Base-by-base conservation (phyloP, 2,329 filamentous ascomycete genomes). In the Botrytis tulipae region DNA sequence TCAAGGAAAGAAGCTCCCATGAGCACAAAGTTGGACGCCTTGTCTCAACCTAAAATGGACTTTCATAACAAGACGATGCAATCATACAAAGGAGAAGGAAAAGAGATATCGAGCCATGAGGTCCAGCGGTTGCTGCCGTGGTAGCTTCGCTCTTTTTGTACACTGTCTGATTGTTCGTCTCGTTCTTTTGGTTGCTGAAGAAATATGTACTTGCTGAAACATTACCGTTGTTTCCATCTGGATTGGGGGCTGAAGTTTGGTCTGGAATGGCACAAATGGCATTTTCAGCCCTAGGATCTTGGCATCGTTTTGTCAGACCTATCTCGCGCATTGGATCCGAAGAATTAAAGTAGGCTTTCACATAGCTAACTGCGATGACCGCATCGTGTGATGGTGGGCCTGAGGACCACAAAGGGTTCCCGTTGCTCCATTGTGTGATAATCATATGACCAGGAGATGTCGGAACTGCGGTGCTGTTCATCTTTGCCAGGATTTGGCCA, bases 261-360 rank as follows among this genome's bases (percentile, higher is more conserved):
- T 87, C 85, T 0, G 88, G 87, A 29, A 90, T 86, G 18, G 79
- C 73, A 76, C 88, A 90, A 3, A 87, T 80, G 0, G 85, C 83
- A 6, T 80, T 80, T 7, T 78, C 72, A 1, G 80, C 83, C 4
- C 71, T 69, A 2, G 82, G 78, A 71, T 86, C 82, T 20, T 74
- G 76, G 77, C 87, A 89, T 65, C 86, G 82, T 14, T 69, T 73
- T 5, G 71, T 73, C 77, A 82, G 84, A 74, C 86, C 85, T 22
- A 76, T 76, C 66, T 83, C 80, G 51, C 79, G 76, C 46, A 42
- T 75, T 3, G 78, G 75, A 32, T 84, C 77, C 4, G 90, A 90
- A 25, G 90, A 90, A 84, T 95, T 95, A 84, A 94, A 95, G 82
- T 95, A 95, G 0, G 90, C 90, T 81, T 93, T 93, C 73, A 94